These are phyloP conservation scores for Gomphus sp. DNA, from an alignment of 1,284 basidiomycete species.

Conservation along the genomic window DNA sequence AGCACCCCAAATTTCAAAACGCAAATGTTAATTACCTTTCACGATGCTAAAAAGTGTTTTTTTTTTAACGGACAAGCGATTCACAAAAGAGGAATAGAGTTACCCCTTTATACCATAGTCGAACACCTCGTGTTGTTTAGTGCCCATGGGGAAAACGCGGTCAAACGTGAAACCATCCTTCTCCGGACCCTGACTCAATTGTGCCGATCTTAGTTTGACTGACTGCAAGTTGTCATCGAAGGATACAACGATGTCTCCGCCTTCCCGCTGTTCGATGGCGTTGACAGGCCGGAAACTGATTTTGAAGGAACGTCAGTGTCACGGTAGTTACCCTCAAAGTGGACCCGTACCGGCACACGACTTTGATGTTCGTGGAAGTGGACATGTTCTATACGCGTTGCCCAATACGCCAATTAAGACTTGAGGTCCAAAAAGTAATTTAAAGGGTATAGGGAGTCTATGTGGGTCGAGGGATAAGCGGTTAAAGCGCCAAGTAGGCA, in stretches of 20 bases:
- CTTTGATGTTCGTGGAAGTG: conserved; percentile 81
- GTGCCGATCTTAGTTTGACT: conserved; percentile 69
- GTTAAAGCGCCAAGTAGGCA: not conserved
- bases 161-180: conserved; percentile 97
- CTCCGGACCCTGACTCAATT: conserved; percentile 63
- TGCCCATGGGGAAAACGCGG: conserved; percentile 90
- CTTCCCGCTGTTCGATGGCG: conserved; percentile 82
- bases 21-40: conserved; percentile 12
- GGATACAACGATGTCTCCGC: conserved; percentile 84
- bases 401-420: not conserved
- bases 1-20: not conserved
- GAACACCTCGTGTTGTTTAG: conserved; percentile 92
- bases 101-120: conserved; percentile 98
- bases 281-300: conserved; percentile 92
- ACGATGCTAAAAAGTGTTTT: conserved; percentile 14
- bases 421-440: not conserved
- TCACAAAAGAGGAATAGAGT: conserved; percentile 25
- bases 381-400: conserved; percentile 37
- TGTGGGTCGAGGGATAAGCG: not conserved
- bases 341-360: conserved; percentile 78
- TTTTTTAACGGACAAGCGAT: not conserved
- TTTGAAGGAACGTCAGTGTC: not conserved
- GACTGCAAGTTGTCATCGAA: conserved; percentile 83
- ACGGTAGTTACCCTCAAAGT: not conserved
- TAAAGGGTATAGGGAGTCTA: not conserved